Evolutionary conservation across 768 basidiomycete species (phyloP).

Genomic region (Terana coerulea): DNA sequence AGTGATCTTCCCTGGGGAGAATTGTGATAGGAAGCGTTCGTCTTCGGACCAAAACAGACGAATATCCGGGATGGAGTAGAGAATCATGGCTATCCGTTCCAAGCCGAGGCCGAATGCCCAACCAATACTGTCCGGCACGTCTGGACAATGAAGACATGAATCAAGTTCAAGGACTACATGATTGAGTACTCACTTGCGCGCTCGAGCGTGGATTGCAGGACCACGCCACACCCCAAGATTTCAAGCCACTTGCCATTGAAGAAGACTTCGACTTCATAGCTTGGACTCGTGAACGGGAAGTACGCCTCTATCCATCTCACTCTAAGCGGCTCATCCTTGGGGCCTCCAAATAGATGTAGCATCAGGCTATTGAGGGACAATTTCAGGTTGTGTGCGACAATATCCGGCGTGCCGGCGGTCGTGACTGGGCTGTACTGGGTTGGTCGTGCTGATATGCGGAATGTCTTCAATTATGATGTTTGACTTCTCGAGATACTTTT

Average conservation of each 20-base stretch:
- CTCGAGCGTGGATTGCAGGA: constrained; percentile 84
- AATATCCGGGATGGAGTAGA: constrained; percentile 96
- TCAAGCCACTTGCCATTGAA: constrained; percentile 97
- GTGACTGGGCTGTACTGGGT: constrained; percentile 79
- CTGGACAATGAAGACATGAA: constrained; percentile 33
- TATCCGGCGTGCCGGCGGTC: constrained; percentile 66
- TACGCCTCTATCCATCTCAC: constrained; percentile 98
- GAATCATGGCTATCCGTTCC: constrained; percentile 96
- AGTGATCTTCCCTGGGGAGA: constrained; percentile 68
- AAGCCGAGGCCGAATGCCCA: constrained; percentile 99
- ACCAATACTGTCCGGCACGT: constrained; percentile 77
- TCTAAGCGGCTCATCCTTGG: constrained; percentile 65
- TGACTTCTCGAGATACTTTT: constrained; percentile 54
- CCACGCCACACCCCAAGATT: constrained; percentile 90
- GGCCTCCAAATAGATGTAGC: constrained; percentile 72
- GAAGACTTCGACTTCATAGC: constrained; percentile 97
- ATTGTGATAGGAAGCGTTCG: constrained; percentile 83
- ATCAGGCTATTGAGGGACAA: constrained; percentile 85
- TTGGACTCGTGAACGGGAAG: constrained; percentile 97
- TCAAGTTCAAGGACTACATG: background rate
- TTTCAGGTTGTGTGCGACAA: constrained; percentile 85
- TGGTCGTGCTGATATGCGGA: constrained; percentile 64
- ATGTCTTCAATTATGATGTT: constrained; percentile 88
- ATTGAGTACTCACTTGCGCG: constrained; percentile 61
- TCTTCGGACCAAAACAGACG: constrained; percentile 96